Base-by-base conservation (phyloP, 345 rosid species). In the Dipteronia sinensis region DNA sequence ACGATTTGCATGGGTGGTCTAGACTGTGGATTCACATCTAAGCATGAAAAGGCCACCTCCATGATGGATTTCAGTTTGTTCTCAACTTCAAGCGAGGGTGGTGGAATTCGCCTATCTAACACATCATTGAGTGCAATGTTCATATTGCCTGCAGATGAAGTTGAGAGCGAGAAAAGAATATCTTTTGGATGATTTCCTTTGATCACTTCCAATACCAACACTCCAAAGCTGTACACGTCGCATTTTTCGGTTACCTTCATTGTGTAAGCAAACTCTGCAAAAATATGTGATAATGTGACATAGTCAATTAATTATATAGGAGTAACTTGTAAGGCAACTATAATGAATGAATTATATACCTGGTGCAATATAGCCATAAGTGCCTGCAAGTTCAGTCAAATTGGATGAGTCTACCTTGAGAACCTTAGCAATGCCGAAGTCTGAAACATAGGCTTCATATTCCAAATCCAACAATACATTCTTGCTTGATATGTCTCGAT, bases 1-100 rank as follows among this genome's bases (percentile, higher is more conserved):
- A 62, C 38, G 20, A 0, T 82, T 46, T 76, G 42, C 84, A 84
- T 86, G 10, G 85, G 74, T 4, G 87, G 87, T 3, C 87, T 81
- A 23, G 80, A 47, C 1, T 72, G 65, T 23, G 89, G 89, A 70
- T 82, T 73, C 29, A 75, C 67, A 13, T 38, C 66, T 61, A 84
- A 44, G 62, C 89, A 86, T 1, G 55, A 2, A 22, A 74, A 3
- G 25, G 89, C 87, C 0, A 82, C 22, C 44, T 77, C 80, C 5
- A 69, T 19, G 1, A 75, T 13, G 38, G 42, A 77, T 27, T 51
- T 2, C 1, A 83, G 7, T 63, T 81, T 31, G 1, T 65, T 75
- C 23, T 38, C 70, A 62, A 11, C 58, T 20, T 7, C 6, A 1
- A 7, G 16, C 3, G 12, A 19, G 1, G 75, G 13, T 20, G 56